Percentiles rank a stretch among this genome's conserved stretches.
Conservation (phyloP, 2,329 filamentous ascomycete species). For the Cryphonectria radicalis region DNA sequence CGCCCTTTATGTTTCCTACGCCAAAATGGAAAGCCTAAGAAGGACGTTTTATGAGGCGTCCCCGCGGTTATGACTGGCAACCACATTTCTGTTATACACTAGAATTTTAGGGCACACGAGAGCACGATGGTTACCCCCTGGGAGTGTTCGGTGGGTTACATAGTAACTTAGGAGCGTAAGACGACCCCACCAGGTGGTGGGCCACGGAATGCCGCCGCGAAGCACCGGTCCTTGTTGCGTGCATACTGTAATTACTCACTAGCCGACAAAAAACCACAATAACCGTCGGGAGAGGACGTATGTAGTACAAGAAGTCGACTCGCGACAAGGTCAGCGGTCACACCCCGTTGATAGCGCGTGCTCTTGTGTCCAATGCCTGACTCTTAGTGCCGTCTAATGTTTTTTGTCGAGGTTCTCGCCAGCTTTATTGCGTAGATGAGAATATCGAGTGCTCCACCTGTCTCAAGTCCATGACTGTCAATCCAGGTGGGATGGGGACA, state of each 20-base stretch:
- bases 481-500: too few species aligned
- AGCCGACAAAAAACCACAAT: conserved; percentile 30
- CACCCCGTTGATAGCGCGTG: not conserved
- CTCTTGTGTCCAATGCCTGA: not conserved
- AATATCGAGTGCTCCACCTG: not conserved
- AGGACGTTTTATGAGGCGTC: not conserved
- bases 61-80: not conserved
- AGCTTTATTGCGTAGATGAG: not conserved
- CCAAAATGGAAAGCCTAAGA: not conserved
- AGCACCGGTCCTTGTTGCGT: conserved; percentile 21
- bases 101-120: not conserved
- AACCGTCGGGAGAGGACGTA: not conserved
- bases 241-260: conserved; percentile 27
- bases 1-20: not conserved
- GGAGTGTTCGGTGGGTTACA: conserved; percentile 22
- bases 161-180: conserved; percentile 2
- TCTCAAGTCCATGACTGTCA: not conserved
- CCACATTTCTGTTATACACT: not conserved
- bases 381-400: not conserved
- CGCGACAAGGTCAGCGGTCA: not conserved
- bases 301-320: not conserved
- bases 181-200: conserved; percentile 27
- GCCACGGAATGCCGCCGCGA: not conserved
- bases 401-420: not conserved
- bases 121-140: not conserved